phyloP scores from a whole-genome alignment of 2,329 filamentous ascomycete species.

The Colletotrichum truncatum region DNA sequence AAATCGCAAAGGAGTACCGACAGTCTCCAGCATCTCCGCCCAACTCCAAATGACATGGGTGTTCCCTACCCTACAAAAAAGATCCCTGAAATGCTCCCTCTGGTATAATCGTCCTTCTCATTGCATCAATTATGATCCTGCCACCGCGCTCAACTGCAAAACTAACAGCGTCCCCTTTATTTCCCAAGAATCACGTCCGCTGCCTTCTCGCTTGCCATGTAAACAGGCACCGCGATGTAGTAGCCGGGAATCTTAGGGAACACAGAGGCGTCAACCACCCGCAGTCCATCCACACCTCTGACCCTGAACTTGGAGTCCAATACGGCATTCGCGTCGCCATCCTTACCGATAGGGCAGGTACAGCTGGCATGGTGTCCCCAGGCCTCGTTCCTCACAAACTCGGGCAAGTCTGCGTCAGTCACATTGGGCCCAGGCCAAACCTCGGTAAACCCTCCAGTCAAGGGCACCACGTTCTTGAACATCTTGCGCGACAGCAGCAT shows the following conservation, averaged over 20 bases:
- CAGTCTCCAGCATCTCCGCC: no score
- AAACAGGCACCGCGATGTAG: constrained; percentile 58
- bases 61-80: no score
- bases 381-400: constrained; percentile 57
- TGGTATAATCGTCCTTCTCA: no score
- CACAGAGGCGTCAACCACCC: constrained; percentile 68
- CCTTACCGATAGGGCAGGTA: constrained; percentile 63
- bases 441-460: constrained; percentile 38
- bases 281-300: constrained; percentile 58
- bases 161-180: neutral
- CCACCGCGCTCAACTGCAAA: no score
- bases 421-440: constrained; percentile 48
- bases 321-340: constrained; percentile 60
- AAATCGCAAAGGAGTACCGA: no score
- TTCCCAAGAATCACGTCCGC: constrained; percentile 27
- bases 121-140: no score
- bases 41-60: no score
- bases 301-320: constrained; percentile 65
- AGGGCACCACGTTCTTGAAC: constrained; percentile 34
- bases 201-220: constrained; percentile 68
- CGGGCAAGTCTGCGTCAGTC: constrained; percentile 52
- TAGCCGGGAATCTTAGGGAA: constrained; percentile 61
- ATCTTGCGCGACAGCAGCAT: constrained; percentile 52
- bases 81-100: no score
- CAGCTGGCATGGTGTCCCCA: constrained; percentile 68